phyloP scores from a whole-genome alignment of 2,329 filamentous ascomycete species.

The Cercospora janseana region DNA sequence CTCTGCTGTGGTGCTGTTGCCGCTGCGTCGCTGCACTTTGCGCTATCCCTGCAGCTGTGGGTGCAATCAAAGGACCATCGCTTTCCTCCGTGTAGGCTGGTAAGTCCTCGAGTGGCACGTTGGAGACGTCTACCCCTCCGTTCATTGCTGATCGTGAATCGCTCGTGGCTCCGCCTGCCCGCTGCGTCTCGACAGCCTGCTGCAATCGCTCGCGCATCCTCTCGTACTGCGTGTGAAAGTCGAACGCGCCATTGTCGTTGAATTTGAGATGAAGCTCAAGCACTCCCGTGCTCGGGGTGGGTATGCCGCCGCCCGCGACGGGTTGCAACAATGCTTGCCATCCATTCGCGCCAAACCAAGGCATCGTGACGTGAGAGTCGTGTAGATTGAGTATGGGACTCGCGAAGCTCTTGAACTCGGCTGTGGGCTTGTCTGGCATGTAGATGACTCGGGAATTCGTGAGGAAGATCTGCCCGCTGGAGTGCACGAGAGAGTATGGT shows the following conservation, averaged over 20 bases:
- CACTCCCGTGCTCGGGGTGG: constrained; percentile 64
- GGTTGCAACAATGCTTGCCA: constrained; percentile 81
- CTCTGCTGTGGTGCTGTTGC: too few species aligned
- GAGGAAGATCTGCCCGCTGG: constrained; percentile 30
- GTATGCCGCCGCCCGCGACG: constrained; percentile 79
- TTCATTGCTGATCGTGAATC: constrained; percentile 31
- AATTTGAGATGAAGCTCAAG: constrained; percentile 84
- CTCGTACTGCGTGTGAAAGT: constrained; percentile 81
- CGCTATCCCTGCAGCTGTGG: constrained; percentile 36
- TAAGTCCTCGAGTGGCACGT: constrained; percentile 78
- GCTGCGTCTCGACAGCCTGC: constrained; percentile 73
- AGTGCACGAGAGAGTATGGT: constrained; percentile 33
- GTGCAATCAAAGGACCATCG: constrained; percentile 41
- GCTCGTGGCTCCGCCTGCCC: constrained; percentile 41
- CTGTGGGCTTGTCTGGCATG: constrained; percentile 68
- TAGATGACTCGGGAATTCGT: constrained; percentile 70
- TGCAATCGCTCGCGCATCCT: constrained; percentile 78
- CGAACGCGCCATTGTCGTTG: constrained; percentile 91
- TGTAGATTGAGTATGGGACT: constrained; percentile 82
- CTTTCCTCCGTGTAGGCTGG: constrained; percentile 75
- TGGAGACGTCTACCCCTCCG: constrained; percentile 56
- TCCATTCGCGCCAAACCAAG: constrained; percentile 89
- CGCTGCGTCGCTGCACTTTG: constrained; percentile 20
- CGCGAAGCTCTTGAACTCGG: constrained; percentile 79
- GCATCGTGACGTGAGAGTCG: constrained; percentile 81